Conservation (phyloP, 2,329 filamentous ascomycete genomes). For the Penicillium sp. region DNA sequence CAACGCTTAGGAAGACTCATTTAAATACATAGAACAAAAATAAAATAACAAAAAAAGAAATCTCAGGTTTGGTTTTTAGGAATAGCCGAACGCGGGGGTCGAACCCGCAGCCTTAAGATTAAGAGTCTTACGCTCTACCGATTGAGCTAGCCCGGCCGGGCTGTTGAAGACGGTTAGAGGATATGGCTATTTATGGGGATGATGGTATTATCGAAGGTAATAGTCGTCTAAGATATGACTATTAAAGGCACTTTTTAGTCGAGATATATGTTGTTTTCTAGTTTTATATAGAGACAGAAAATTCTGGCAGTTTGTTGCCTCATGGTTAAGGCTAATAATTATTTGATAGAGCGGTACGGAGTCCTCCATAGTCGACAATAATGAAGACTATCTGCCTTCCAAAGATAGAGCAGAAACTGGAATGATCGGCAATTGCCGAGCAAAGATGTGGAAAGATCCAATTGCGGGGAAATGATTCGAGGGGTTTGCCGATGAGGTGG, state of each 20-base stretch:
- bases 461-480: conserved; percentile 6
- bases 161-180: background rate
- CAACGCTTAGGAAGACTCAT: too few species aligned
- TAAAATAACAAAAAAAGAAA: conserved; percentile 13
- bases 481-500: conserved; percentile 1
- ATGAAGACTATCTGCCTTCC: background rate
- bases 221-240: background rate
- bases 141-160: conserved; percentile 52
- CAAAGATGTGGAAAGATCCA: background rate
- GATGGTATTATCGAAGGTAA: background rate
- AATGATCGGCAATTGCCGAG: background rate
- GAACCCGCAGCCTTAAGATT: conserved; percentile 46
- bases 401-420: background rate
- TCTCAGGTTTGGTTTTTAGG: conserved; percentile 23
- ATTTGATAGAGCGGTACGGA: background rate
- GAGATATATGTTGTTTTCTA: background rate
- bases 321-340: background rate
- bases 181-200: background rate
- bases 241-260: background rate
- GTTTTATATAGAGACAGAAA: background rate
- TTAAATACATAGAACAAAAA: background rate
- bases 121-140: conserved; percentile 53
- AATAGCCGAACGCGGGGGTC: conserved; percentile 45
- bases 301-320: background rate
- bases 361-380: background rate